These are phyloP conservation scores for Neurospora cerealis DNA, from an alignment of 495 filamentous ascomycete genomes.

Conservation along the genomic window DNA sequence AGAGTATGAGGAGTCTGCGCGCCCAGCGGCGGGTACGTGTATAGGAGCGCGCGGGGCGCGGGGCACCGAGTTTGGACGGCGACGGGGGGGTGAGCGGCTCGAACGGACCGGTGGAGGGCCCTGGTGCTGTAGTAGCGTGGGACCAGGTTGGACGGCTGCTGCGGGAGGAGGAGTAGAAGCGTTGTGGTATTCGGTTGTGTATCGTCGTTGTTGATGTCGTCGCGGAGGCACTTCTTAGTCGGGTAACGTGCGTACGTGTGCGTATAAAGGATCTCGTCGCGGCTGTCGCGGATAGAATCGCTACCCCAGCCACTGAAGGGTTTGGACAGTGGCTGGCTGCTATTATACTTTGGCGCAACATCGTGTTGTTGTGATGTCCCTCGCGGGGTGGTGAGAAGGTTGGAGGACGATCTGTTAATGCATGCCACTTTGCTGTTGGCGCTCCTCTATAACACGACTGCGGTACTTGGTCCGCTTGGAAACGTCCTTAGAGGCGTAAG, in stretches of 20 bases:
- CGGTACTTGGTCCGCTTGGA: background rate
- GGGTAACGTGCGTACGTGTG: background rate
- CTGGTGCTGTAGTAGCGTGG: background rate
- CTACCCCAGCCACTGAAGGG: background rate
- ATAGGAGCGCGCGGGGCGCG: conserved; percentile 56
- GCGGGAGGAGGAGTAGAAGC: conserved; percentile 1
- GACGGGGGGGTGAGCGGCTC: conserved; percentile 71
- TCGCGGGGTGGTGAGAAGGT: background rate
- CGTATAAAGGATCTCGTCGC: background rate
- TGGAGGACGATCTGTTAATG: background rate
- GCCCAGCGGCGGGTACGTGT: conserved; percentile 61
- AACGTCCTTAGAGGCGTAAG: background rate
- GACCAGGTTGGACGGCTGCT: conserved; percentile 6
- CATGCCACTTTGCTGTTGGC: background rate
- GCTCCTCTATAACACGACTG: background rate
- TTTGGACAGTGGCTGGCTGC: background rate
- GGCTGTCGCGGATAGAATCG: background rate
- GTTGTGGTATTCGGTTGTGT: background rate
- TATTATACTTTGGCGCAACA: background rate
- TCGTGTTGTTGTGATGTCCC: background rate
- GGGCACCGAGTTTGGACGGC: conserved; percentile 67
- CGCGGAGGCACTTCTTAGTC: background rate
- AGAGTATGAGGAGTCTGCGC: conserved; percentile 58
- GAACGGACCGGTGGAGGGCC: conserved; percentile 29
- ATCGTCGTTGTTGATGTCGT: background rate